phyloP scores from a whole-genome alignment of 495 filamentous ascomycete species.

The Hyphodiscus hymeniophilus region DNA sequence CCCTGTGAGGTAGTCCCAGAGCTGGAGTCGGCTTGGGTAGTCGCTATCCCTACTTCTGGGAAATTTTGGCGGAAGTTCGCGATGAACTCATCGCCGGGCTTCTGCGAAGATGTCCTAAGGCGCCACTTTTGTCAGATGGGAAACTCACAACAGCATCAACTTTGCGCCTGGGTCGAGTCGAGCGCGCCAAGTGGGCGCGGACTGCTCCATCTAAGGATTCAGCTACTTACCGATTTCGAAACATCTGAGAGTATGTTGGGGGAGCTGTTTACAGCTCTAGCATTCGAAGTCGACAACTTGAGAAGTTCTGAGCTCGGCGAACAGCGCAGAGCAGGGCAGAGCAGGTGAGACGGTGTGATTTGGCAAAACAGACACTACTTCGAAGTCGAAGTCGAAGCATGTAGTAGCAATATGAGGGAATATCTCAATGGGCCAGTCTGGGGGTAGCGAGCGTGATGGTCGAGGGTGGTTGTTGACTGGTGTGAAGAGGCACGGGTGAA shows the following conservation, averaged over 20 bases:
- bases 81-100: constrained; percentile 78
- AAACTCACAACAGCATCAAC: background rate
- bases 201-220: background rate
- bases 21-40: constrained; percentile 22
- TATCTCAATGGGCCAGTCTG: background rate
- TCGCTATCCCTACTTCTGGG: constrained; percentile 48
- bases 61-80: constrained; percentile 76
- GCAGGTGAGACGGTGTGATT: background rate
- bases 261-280: constrained; percentile 13
- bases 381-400: background rate
- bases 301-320: background rate
- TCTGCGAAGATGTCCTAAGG: constrained; percentile 71
- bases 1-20: constrained; percentile 28
- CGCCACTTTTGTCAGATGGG: background rate
- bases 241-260: constrained; percentile 20
- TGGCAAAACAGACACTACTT: background rate
- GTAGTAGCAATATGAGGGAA: background rate
- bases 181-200: background rate
- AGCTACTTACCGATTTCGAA: constrained; percentile 25
- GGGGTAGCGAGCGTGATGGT: constrained; percentile 3
- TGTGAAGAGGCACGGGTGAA: background rate
- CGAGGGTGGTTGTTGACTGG: background rate
- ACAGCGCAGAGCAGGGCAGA: background rate
- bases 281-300: constrained; percentile 9
- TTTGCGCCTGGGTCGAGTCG: background rate